phyloP scores from a whole-genome alignment of 2,329 filamentous ascomycete species.

The Hypocreales sp. region DNA sequence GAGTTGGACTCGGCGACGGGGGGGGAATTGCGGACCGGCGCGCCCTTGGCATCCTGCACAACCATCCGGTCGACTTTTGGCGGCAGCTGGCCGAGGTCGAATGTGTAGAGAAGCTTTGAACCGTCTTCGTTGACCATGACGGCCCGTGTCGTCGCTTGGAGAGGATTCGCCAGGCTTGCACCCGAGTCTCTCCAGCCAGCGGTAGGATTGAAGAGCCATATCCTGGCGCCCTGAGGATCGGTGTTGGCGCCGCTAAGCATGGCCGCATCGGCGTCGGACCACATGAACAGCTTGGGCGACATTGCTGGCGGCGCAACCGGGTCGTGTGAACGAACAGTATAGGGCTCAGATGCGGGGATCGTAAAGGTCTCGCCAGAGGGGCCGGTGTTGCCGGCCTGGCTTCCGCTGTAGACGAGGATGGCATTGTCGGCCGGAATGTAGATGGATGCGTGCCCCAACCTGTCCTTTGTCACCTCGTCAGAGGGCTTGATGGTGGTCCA shows the following conservation, averaged over 20 bases:
- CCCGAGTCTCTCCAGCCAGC: slow-evolving; percentile 53
- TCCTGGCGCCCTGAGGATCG: slow-evolving; percentile 34
- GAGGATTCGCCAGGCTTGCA: slow-evolving; percentile 42
- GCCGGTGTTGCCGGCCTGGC: slow-evolving; percentile 38
- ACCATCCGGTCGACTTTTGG: slow-evolving; percentile 60
- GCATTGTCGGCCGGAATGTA: slow-evolving; percentile 57
- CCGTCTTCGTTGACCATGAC: slow-evolving; percentile 56
- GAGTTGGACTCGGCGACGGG: slow-evolving; percentile 52
- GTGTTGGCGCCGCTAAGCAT: slow-evolving; percentile 52
- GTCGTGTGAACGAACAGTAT: slow-evolving; percentile 41
- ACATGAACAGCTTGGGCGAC: slow-evolving; percentile 58
- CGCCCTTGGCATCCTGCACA: slow-evolving; percentile 46
- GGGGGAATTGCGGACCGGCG: slow-evolving; percentile 28
- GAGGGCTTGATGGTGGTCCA: slow-evolving; percentile 32
- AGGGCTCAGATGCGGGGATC: slow-evolving; percentile 51
- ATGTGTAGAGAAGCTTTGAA: slow-evolving; percentile 65
- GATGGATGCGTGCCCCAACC: slow-evolving; percentile 57
- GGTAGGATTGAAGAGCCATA: slow-evolving; percentile 56
- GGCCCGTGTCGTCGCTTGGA: slow-evolving; percentile 45
- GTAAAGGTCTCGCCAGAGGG: slow-evolving; percentile 63
- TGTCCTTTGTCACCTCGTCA: slow-evolving; percentile 45
- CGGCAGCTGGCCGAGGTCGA: slow-evolving; percentile 58
- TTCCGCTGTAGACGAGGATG: slow-evolving; percentile 71
- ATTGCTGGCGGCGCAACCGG: slow-evolving; percentile 46
- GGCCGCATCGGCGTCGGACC: slow-evolving; percentile 54